Conservation (phyloP, 106 monocot genomes). For the Dendrobium catenatum region DNA sequence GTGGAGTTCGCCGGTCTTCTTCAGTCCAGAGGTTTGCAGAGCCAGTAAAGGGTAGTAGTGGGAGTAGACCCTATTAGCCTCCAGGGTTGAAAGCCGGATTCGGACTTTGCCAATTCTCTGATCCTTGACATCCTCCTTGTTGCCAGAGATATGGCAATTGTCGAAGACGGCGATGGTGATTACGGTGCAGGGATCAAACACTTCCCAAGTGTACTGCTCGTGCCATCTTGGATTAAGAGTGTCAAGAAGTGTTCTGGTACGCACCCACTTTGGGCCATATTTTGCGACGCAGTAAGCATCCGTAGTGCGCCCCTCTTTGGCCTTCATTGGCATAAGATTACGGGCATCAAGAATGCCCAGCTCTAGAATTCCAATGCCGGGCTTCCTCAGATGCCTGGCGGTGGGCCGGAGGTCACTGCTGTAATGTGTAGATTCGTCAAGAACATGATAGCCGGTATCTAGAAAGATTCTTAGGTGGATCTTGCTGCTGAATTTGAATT, state of each 20-base stretch:
- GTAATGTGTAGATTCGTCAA: constrained; percentile 84
- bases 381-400: constrained; percentile 36
- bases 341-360: constrained; percentile 41
- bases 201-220: constrained; percentile 63
- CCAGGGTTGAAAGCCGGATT: constrained; percentile 44
- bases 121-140: constrained; percentile 25
- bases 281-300: constrained; percentile 57
- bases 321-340: constrained; percentile 45
- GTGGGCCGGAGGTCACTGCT: constrained; percentile 82
- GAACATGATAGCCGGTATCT: constrained; percentile 82
- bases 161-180: constrained; percentile 52
- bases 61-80: constrained; percentile 42
- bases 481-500: constrained; percentile 79
- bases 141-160: constrained; percentile 32
- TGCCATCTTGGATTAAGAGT: constrained; percentile 43
- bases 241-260: constrained; percentile 40
- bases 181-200: constrained; percentile 59
- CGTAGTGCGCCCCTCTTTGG: constrained; percentile 33
- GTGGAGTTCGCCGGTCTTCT: constrained; percentile 57
- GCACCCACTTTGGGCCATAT: constrained; percentile 52
- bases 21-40: constrained; percentile 38
- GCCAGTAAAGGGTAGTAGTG: constrained; percentile 47
- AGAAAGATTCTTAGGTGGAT: constrained; percentile 64
- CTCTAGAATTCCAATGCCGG: constrained; percentile 37
- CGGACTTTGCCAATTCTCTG: constrained; percentile 53